Base-by-base conservation (phyloP, 2,329 filamentous ascomycete genomes). In the Zymoseptoria crescenta region DNA sequence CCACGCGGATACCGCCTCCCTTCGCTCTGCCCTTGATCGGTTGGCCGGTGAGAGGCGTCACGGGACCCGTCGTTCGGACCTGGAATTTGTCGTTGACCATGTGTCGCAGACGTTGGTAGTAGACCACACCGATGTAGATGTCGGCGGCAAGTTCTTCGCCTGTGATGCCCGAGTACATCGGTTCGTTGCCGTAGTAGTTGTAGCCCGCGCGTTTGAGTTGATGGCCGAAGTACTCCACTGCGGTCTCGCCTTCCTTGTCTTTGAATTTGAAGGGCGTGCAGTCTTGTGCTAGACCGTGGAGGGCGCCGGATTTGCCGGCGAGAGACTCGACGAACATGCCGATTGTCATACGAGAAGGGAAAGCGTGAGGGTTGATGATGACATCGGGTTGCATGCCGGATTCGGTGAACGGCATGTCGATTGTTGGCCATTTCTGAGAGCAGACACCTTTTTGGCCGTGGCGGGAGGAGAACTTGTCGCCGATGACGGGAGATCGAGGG, bases 21-120 rank as follows among this genome's bases (percentile, higher is more conserved):
- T 93, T 90, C 74, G 95, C 94, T 74, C 94, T 83, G 64, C 94
- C 94, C 80, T 97, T 96, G 80, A 99, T 94, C 49, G 94, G 94
- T 74, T 99, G 94, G 30, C 93, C 92, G 0, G 93, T 97, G 16
- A 94, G 85, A 24, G 87, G 84, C 57, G 94, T 94, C 50, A 96
- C 88, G 0, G 92, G 92, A 57, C 94, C 94, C 0, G 94, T 97
- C 2, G 94, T 97, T 75, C 94, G 87, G 58, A 97, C 94, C 75
- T 99, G 94, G 81, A 89, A 99, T 77, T 99, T 99, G 77, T 99
- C 94, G 83, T 96, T 97, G 58, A 99, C 94, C 94, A 99, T 99
- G 86, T 99, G 94, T 74, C 94, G 83, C 62, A 99, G 83, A 74
- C 94, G 87, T 77, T 99, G 94, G 81, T 99, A 99, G 81, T 97